Percentiles rank a stretch among this genome's conserved stretches.
phyloP scores from a whole-genome alignment of 208 protist species.

The Strigomonas oncopelti region DNA sequence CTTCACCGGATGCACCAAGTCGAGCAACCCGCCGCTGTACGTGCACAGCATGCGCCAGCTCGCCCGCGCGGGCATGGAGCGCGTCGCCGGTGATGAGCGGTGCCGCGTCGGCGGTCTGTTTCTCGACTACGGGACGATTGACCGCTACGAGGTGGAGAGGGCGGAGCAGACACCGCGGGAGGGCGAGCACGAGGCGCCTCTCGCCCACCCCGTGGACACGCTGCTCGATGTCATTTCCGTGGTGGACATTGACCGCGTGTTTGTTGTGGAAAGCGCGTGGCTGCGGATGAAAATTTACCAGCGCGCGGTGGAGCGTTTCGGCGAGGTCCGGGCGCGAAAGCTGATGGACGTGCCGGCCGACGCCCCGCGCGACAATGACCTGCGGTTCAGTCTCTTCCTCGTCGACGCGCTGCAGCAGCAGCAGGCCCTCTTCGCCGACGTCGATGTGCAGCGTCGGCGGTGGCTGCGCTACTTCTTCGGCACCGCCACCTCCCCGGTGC shows the following conservation, averaged over 20 bases:
- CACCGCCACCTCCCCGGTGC: constrained; percentile 34
- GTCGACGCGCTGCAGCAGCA: constrained; percentile 29
- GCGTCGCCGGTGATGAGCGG: constrained; percentile 51
- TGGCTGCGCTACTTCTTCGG: constrained; percentile 78
- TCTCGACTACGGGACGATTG: constrained; percentile 61
- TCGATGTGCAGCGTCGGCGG: constrained; percentile 25
- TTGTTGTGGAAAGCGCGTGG: constrained; percentile 64
- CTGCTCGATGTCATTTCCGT: constrained; percentile 49
- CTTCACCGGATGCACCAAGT: constrained; percentile 20
- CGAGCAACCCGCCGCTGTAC: constrained; percentile 37
- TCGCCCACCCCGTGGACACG: constrained; percentile 43
- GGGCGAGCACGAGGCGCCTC: constrained; percentile 2
- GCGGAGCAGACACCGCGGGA: constrained; percentile 20
- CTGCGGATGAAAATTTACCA: constrained; percentile 65
- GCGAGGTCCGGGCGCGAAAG: constrained; percentile 5
- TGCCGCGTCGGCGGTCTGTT: constrained; percentile 69
- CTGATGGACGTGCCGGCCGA: constrained; percentile 24
- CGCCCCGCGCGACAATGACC: constrained; percentile 22
- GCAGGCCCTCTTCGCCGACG: constrained; percentile 9
- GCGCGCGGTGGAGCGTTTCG: constrained; percentile 34
- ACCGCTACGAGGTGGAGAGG: constrained; percentile 25
- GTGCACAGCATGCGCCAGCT: constrained; percentile 34
- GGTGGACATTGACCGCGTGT: constrained; percentile 60
- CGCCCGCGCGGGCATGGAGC: constrained; percentile 25
- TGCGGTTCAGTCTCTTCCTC: constrained; percentile 44